Evolutionary conservation across 352 stramenopile genomes (phyloP).

Genomic region (Plasmopara viticola): DNA sequence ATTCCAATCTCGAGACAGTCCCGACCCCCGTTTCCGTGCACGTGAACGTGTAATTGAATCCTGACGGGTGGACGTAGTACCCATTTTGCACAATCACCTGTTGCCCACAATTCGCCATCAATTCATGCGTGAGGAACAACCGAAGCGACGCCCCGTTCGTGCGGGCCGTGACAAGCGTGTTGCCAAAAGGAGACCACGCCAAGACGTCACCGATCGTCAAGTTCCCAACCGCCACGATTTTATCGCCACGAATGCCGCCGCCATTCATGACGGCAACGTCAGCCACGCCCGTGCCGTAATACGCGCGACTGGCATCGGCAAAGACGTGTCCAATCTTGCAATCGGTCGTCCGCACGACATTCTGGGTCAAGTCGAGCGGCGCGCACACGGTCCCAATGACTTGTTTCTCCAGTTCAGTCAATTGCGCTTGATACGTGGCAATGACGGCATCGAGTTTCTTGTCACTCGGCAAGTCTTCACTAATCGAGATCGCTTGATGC

Average conservation of each 20-base stretch:
- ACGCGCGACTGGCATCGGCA: constrained; percentile 36
- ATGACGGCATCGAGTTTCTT: constrained; percentile 43
- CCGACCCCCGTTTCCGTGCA: constrained; percentile 38
- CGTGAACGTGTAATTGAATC: constrained; percentile 65
- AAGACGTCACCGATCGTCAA: constrained; percentile 57
- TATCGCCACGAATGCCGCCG: constrained; percentile 60
- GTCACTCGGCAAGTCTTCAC: constrained; percentile 52
- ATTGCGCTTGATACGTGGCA: constrained; percentile 32
- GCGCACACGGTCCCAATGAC: constrained; percentile 51
- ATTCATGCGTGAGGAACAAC: constrained; percentile 48
- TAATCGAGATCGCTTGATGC: constrained; percentile 47
- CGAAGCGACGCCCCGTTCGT: constrained; percentile 56
- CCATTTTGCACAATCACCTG: constrained; percentile 47
- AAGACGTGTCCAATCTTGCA: constrained; percentile 53
- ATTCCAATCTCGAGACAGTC: constrained; percentile 41
- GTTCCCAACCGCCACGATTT: constrained; percentile 36
- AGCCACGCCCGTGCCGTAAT: constrained; percentile 42
- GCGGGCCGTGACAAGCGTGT: constrained; percentile 51
- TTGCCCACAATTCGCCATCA: constrained; percentile 40
- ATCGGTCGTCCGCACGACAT: constrained; percentile 43
- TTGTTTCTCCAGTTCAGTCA: constrained; percentile 36
- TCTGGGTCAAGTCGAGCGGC: constrained; percentile 43
- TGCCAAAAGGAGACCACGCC: constrained; percentile 62
- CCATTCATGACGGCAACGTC: constrained; percentile 62
- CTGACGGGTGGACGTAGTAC: constrained; percentile 55